phyloP scores from a whole-genome alignment of 208 protist genomes.

The Leishmania turanica region DNA sequence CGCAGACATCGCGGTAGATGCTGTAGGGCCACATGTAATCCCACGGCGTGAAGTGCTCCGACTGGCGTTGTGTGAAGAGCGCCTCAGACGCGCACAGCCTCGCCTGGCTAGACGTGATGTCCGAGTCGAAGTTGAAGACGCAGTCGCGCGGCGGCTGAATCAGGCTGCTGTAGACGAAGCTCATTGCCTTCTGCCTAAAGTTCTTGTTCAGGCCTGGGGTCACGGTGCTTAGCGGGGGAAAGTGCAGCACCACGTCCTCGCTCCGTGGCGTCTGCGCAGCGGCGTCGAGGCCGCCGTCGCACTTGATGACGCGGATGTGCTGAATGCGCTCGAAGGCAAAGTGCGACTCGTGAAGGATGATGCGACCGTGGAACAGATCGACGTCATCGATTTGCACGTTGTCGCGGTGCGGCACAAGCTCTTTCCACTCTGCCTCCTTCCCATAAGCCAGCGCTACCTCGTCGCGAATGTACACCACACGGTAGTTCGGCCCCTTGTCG shows the following conservation, averaged over 20 bases:
- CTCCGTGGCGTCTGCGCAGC: slow-evolving; percentile 45
- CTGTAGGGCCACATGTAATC: slow-evolving; percentile 95
- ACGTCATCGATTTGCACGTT: slow-evolving; percentile 88
- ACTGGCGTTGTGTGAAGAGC: slow-evolving; percentile 91
- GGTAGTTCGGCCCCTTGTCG: slow-evolving; percentile 82
- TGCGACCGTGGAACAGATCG: slow-evolving; percentile 81
- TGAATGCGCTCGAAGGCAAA: slow-evolving; percentile 86
- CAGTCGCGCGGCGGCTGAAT: slow-evolving; percentile 85
- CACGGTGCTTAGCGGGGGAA: slow-evolving; percentile 73
- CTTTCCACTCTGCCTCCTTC: slow-evolving; percentile 68
- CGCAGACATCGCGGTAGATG: slow-evolving; percentile 89
- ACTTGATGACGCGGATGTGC: slow-evolving; percentile 87
- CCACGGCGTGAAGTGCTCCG: slow-evolving; percentile 90
- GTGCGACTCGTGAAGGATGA: slow-evolving; percentile 84
- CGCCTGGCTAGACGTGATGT: slow-evolving; percentile 70
- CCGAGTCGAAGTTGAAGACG: slow-evolving; percentile 83
- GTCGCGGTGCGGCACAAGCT: slow-evolving; percentile 83
- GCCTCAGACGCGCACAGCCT: slow-evolving; percentile 70
- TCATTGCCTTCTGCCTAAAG: slow-evolving; percentile 87
- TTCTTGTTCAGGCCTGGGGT: slow-evolving; percentile 92
- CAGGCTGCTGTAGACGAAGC: slow-evolving; percentile 89
- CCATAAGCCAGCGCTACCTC: slow-evolving; percentile 79
- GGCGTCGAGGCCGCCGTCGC: slow-evolving; percentile 65
- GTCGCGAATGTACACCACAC: slow-evolving; percentile 80
- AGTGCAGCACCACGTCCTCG: slow-evolving; percentile 89